Evolutionary conservation across 1,284 basidiomycete species (phyloP), one percentile per base, ranked within the genome.

Genomic region (Cryptococcus wingfieldii): DNA sequence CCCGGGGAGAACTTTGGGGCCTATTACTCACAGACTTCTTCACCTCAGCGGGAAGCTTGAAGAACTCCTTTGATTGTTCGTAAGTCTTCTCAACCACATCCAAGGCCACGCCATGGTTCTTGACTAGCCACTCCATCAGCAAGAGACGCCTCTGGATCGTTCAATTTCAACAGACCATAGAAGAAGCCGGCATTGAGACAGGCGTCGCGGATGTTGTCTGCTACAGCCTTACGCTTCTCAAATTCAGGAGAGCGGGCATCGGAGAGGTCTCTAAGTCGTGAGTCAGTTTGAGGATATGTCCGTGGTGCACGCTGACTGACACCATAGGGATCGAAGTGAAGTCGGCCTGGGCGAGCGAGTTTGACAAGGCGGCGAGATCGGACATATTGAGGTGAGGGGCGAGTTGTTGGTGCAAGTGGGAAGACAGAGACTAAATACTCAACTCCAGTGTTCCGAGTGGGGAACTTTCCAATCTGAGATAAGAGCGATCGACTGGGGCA

Each of bases 121-220:
- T 83, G 19, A 89, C 85, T 86, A 65, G 8, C 56, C 58, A 16
- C 63, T 61, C 58, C 3, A 34, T 12, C 25, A 53, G 51, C 14
- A 48, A 50, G 34, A 51, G 18, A 23, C 37, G 23, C 19, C 19
- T 28, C 16, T 7, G 19, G 34, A 2, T 3, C 44, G 1, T 9
- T 10, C 12, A 8, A 46, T 4, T 8, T 27, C 56, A 16, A 69
- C 80, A 5, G 60, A 88, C 87, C 82, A 67, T 90, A 90, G 76
- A 90, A 88, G 74, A 90, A 90, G 0, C 88, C 89, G 8, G 85
- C 84, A 48, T 84, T 82, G 53, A 88, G 82, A 66, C 85, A 88
- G 0, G 88, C 87, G 60, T 86, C 79, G 41, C 85, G 78, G 37
- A 90, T 81, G 56, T 83, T 72, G 16, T 79, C 73, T 0, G 84